Evolutionary conservation across 2,329 filamentous ascomycete genomes (phyloP).

Genomic region (Aspergillus fumigatus): DNA sequence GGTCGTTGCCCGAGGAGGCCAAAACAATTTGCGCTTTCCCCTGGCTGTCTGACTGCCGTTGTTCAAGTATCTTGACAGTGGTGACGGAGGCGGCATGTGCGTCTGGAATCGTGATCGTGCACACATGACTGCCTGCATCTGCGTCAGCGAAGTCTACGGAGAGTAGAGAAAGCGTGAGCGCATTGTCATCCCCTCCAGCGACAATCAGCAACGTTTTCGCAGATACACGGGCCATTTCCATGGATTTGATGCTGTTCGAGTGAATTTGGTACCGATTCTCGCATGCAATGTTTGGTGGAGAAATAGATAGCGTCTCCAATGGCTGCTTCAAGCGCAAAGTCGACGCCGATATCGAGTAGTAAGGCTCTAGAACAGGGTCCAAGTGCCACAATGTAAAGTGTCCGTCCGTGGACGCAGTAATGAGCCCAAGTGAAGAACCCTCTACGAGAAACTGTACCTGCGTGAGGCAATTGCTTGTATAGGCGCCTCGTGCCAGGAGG

Average conservation of each 20-base stretch:
- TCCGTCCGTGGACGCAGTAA: conserved; percentile 79
- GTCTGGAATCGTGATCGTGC: conserved; percentile 34
- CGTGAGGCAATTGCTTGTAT: conserved; percentile 72
- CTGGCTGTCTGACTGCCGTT: conserved; percentile 1
- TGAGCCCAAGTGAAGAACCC: conserved; percentile 40
- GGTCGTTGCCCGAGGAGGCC: conserved; percentile 43
- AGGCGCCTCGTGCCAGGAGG: conserved; percentile 52
- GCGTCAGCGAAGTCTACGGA: conserved; percentile 9
- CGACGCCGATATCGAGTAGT: conserved; percentile 22
- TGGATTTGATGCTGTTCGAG: conserved; percentile 71
- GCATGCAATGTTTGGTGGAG: conserved; percentile 27
- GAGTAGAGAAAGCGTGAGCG: conserved; percentile 57
- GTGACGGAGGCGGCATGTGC: conserved; percentile 45
- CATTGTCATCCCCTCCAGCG: conserved; percentile 86
- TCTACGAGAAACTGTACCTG: conserved; percentile 47
- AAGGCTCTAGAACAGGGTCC: conserved; percentile 23
- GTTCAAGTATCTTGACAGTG: conserved; percentile 30
- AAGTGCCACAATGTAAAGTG: conserved; percentile 61
- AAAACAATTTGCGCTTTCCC: conserved; percentile 19
- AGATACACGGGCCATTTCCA: conserved; percentile 32
- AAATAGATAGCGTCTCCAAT: conserved; percentile 19
- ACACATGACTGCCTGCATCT: conserved; percentile 17
- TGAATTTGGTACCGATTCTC: conserved; percentile 54
- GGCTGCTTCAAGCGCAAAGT: conserved; percentile 14
- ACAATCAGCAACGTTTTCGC: conserved; percentile 50